Base-by-base conservation (phyloP, 2,329 filamentous ascomycete genomes). In the Neonectria faginata region DNA sequence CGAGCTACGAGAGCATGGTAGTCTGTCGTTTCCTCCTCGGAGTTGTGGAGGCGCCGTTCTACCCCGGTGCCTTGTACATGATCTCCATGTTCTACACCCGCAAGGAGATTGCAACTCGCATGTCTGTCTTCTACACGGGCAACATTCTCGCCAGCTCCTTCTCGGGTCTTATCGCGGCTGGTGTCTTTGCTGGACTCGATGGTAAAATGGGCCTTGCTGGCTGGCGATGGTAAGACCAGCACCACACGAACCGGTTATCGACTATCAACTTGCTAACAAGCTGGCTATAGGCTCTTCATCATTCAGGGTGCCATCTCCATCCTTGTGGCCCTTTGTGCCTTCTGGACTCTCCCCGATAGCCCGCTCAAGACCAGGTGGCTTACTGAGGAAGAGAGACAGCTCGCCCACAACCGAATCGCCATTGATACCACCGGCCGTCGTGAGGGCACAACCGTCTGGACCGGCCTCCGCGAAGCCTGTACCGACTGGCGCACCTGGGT, bases 51-150 rank as follows among this genome's bases (percentile, higher is more conserved):
- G 80, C 80, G 2, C 79, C 80, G 1, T 79, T 81, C 25, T 80
- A 78, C 14, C 75, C 75, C 0, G 76, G 79, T 48, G 77, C 73
- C 8, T 61, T 78, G 2, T 78, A 76, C 55, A 80, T 86, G 56
- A 77, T 88, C 3, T 83, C 82, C 2, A 82, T 84, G 41, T 88
- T 85, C 75, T 88, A 88, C 73, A 87, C 84, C 2, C 78, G 84
- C 33, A 83, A 85, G 68, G 81, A 83, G 67, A 70, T 84, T 27
- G 76, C 79, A n/a, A 73, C 78, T 2, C 76, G 81, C 45, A 79
- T 83, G 9, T 79, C 81, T 2, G 79, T 84, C 60, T 75, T 85
- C 1, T 85, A 85, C 64, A 77, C 81, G 0, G 80, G 80, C 2
- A 78, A 77, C 16, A 73, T 79, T 16, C 62, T 78, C 9, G 75